phyloP scores from a whole-genome alignment of 257 asterid genomes.

The Datura wrightii region DNA sequence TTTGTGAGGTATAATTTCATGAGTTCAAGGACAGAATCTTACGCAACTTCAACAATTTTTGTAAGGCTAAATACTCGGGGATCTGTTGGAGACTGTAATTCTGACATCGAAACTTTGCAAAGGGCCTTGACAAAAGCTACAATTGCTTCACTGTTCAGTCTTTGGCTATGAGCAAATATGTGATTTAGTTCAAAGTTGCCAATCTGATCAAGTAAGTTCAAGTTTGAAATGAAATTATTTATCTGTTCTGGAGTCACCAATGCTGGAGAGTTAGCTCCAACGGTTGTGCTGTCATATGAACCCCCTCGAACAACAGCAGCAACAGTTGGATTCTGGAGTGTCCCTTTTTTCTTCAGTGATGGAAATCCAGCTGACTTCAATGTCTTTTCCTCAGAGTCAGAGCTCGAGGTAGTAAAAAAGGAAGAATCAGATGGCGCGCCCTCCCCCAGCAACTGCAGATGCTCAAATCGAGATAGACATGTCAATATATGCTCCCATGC shows the following conservation, averaged over 20 bases:
- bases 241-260: conserved; percentile 95
- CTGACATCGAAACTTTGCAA: conserved; percentile 96
- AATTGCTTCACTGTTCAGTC: conserved; percentile 96
- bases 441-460: conserved; percentile 95
- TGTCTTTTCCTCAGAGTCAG: conserved; percentile 68
- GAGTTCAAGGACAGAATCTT: conserved; percentile 67
- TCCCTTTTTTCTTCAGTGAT: conserved; percentile 83
- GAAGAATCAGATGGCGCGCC: conserved; percentile 98
- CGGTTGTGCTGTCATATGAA: conserved; percentile 89
- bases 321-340: conserved; percentile 90
- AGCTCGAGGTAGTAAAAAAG: conserved; percentile 61
- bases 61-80: conserved; percentile 99
- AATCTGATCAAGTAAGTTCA: conserved; percentile 94
- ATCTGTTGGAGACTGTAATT: conserved; percentile 98
- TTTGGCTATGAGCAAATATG: conserved; percentile 98
- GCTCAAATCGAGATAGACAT: conserved; percentile 98
- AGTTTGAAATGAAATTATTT: conserved; percentile 81
- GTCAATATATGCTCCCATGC: conserved; percentile 98
- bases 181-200: conserved; percentile 96
- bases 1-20: conserved; percentile 33
- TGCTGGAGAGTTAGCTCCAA: conserved; percentile 67
- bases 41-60: conserved; percentile 99
- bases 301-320: conserved; percentile 99
- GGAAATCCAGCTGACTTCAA: conserved; percentile 60
- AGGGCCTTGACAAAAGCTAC: conserved; percentile 92